Conservation (phyloP, 257 asterid species). For the Asclepias syriaca region DNA sequence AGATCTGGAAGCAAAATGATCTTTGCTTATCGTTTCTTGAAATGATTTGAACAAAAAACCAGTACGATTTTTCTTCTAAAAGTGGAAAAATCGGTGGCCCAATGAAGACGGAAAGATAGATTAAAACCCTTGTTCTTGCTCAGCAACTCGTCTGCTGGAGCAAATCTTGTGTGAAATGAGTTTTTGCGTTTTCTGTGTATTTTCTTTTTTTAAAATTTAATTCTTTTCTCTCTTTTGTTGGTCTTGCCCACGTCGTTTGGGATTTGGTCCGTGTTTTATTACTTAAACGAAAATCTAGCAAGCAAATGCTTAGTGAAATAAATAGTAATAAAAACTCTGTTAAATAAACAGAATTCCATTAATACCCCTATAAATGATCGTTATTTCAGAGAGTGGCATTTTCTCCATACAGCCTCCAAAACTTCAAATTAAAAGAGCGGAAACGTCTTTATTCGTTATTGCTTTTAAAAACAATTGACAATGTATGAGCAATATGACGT, state of each 20-base stretch:
- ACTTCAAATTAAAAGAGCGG: slow-evolving; percentile 28
- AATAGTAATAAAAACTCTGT: slow-evolving; percentile 11
- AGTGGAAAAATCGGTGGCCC: slow-evolving; percentile 21
- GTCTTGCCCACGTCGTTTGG: slow-evolving; percentile 57
- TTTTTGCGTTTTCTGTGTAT: slow-evolving; percentile 2
- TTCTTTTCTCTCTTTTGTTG: slow-evolving; percentile 4
- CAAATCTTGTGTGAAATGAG: neutral
- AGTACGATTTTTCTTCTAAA: slow-evolving; percentile 28
- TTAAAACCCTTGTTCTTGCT: slow-evolving; percentile 9
- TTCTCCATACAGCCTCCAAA: slow-evolving; percentile 29
- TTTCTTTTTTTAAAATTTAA: slow-evolving; percentile 4
- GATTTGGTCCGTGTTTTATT: slow-evolving; percentile 46
- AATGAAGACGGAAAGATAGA: slow-evolving; percentile 22
- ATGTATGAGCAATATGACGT: neutral
- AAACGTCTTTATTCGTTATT: neutral
- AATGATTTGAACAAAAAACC: slow-evolving; percentile 13
- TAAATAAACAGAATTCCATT: slow-evolving; percentile 28
- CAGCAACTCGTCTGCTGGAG: slow-evolving; percentile 12
- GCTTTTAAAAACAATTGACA: too few species aligned
- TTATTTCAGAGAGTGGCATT: slow-evolving; percentile 24
- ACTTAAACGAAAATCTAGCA: slow-evolving; percentile 13
- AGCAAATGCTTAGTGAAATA: neutral
- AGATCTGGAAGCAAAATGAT: slow-evolving; percentile 50
- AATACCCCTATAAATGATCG: slow-evolving; percentile 35
- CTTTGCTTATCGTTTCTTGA: slow-evolving; percentile 10